These are phyloP conservation scores for Boletellus deceptivus DNA, from an alignment of 1,284 basidiomycete species.

Conservation along the genomic window DNA sequence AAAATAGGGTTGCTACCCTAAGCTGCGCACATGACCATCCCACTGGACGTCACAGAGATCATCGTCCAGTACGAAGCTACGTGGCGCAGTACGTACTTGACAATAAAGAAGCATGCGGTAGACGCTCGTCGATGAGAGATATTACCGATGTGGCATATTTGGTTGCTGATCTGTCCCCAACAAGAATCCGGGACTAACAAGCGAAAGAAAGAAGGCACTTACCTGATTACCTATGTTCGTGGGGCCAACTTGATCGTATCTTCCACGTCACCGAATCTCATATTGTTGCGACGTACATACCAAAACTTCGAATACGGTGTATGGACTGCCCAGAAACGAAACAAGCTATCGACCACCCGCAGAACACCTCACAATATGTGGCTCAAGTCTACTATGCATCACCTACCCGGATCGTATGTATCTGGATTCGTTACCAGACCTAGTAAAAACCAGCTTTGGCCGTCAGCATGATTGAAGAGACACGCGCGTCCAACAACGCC, in stretches of 20 bases:
- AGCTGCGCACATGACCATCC: slow-evolving; percentile 10
- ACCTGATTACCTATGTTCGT: too few relatives aligned
- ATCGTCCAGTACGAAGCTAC: slow-evolving; percentile 56
- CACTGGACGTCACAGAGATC: slow-evolving; percentile 46
- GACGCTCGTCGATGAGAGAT: slow-evolving; percentile 5
- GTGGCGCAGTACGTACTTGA: slow-evolving; percentile 47
- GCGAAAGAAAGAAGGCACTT: background rate
- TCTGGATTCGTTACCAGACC: slow-evolving; percentile 37
- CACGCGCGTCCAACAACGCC: background rate
- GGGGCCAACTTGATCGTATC: too few relatives aligned
- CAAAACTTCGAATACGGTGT: background rate
- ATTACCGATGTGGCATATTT: slow-evolving; percentile 45
- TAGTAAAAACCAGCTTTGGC: too few relatives aligned
- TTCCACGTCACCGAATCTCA: too few relatives aligned
- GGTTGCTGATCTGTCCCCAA: slow-evolving; percentile 35
- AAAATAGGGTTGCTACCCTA: too few relatives aligned
- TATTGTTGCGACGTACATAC: too few relatives aligned
- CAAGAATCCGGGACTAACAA: background rate
- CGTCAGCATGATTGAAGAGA: background rate
- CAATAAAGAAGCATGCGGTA: slow-evolving; percentile 51
- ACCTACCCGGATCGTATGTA: slow-evolving; percentile 49
- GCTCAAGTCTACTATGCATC: slow-evolving; percentile 59
- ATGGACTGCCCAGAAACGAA: slow-evolving; percentile 7
- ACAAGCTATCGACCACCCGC: slow-evolving; percentile 35
- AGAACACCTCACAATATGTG: slow-evolving; percentile 69